Conservation (phyloP, 306 rosid genomes). For the Pueraria montana region DNA sequence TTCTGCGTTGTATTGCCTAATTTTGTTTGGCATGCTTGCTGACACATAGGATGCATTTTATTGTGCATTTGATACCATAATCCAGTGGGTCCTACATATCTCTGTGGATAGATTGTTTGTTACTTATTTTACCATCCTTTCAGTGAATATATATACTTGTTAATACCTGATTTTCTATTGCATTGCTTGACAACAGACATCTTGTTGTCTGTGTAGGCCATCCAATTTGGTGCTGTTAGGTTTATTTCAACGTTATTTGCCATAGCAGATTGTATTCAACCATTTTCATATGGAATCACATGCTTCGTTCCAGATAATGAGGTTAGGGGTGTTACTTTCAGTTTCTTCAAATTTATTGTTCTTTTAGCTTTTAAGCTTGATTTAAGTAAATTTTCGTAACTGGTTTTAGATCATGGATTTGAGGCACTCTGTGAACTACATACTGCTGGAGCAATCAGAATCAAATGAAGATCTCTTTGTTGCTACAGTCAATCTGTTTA, state of each 20-base stretch:
- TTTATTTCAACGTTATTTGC: slow-evolving; percentile 75
- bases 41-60: not conserved
- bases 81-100: slow-evolving; percentile 2
- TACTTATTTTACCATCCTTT: slow-evolving; percentile 14
- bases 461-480: slow-evolving; percentile 84
- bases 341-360: slow-evolving; percentile 37
- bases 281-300: slow-evolving; percentile 67
- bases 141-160: slow-evolving; percentile 21
- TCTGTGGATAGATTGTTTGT: slow-evolving; percentile 30
- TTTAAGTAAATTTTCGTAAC: slow-evolving; percentile 41
- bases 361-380: slow-evolving; percentile 25
- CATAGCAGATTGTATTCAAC: slow-evolving; percentile 67
- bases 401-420: slow-evolving; percentile 69
- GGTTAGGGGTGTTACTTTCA: slow-evolving; percentile 58
- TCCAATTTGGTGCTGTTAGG: slow-evolving; percentile 85
- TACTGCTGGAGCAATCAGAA: slow-evolving; percentile 69
- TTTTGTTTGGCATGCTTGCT: slow-evolving; percentile 29
- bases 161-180: slow-evolving; percentile 42
- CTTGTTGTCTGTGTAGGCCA: slow-evolving; percentile 64
- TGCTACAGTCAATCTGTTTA: slow-evolving; percentile 74
- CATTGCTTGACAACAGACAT: slow-evolving; percentile 34
- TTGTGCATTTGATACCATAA: slow-evolving; percentile 34
- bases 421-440: slow-evolving; percentile 65
- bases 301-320: slow-evolving; percentile 78
- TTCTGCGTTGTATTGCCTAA: slow-evolving; percentile 22